These are phyloP conservation scores for Entomortierella parvispora DNA, from an alignment of 192 early-diverging fungal species.

Conservation along the genomic window DNA sequence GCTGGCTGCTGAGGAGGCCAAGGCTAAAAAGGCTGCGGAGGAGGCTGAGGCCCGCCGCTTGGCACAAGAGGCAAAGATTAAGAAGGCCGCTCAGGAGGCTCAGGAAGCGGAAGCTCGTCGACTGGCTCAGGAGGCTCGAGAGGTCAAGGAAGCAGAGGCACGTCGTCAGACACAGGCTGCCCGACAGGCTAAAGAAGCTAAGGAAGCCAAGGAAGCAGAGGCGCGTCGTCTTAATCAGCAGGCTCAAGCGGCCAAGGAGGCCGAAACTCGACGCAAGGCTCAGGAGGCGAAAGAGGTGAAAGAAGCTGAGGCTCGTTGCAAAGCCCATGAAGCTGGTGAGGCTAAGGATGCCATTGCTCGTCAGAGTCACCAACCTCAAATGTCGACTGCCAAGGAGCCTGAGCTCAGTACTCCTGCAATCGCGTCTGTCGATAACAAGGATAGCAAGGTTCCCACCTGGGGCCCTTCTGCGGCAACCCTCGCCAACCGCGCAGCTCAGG, in stretches of 20 bases:
- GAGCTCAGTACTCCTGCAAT: not conserved
- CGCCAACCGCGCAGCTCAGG: slow-evolving; percentile 36
- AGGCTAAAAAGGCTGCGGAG: slow-evolving; percentile 29
- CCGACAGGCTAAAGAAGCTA: not conserved
- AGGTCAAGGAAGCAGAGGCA: not conserved
- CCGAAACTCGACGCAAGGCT: not conserved
- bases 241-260: not conserved
- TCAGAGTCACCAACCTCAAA: not conserved
- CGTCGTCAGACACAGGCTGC: not conserved
- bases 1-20: slow-evolving; percentile 14
- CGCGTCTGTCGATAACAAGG: not conserved
- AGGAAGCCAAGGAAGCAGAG: not conserved
- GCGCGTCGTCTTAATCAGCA: no score
- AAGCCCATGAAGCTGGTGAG: slow-evolving; percentile 19
- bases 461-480: slow-evolving; percentile 41
- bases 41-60: slow-evolving; percentile 23
- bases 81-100: slow-evolving; percentile 16
- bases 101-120: not conserved
- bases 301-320: slow-evolving; percentile 16
- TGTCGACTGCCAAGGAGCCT: not conserved
- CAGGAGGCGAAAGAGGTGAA: not conserved
- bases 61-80: slow-evolving; percentile 9
- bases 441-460: slow-evolving; percentile 40
- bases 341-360: slow-evolving; percentile 24
- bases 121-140: not conserved